Evolutionary conservation across 2,329 filamentous ascomycete species (phyloP).

Genomic region (Pseudogymnoascus pannorum): DNA sequence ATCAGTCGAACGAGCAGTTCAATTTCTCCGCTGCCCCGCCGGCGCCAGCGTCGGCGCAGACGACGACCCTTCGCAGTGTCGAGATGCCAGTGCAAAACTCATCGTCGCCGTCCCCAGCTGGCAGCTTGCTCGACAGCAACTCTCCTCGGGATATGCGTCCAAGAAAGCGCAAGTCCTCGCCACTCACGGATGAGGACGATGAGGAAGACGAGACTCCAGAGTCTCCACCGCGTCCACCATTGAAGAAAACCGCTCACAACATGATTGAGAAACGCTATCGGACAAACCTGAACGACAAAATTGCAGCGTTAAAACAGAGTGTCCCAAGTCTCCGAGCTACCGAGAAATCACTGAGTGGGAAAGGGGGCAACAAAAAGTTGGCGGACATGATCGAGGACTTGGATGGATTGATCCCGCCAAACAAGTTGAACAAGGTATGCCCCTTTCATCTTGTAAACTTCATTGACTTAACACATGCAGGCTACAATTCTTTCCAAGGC

Average conservation of each 20-base stretch:
- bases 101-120: background rate
- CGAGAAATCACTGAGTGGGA: conserved; percentile 11
- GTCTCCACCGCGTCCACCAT: conserved; percentile 31
- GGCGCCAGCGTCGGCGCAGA: background rate
- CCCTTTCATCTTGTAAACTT: background rate
- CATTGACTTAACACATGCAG: conserved; percentile 6
- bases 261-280: conserved; percentile 82
- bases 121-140: background rate
- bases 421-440: conserved; percentile 60
- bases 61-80: background rate
- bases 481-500: conserved; percentile 20
- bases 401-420: conserved; percentile 54
- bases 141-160: background rate
- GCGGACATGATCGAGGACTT: conserved; percentile 48
- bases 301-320: conserved; percentile 65
- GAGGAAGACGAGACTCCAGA: background rate
- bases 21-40: too few species aligned
- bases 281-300: conserved; percentile 79
- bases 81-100: background rate
- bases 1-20: background rate
- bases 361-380: conserved; percentile 35
- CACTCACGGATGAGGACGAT: background rate
- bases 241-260: conserved; percentile 76
- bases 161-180: background rate
- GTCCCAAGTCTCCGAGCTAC: conserved; percentile 61